phyloP scores from a whole-genome alignment of 169 alveolate genomes.

The Theileria equi region DNA sequence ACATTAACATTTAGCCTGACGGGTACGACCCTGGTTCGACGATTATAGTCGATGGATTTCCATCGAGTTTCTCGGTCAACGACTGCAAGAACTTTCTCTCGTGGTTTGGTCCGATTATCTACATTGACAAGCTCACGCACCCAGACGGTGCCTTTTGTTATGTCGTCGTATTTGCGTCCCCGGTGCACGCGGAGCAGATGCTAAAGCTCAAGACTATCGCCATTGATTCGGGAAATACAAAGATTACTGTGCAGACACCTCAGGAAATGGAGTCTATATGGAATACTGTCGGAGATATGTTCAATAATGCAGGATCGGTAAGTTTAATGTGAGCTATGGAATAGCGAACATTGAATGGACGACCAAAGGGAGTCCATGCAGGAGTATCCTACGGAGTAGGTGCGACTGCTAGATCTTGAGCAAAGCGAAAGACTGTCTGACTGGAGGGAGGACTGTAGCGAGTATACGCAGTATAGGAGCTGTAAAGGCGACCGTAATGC shows the following conservation, averaged over 20 bases:
- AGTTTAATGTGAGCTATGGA: too few relatives aligned
- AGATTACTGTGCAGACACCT: slow-evolving; percentile 4
- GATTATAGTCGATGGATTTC: slow-evolving; percentile 67
- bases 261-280: slow-evolving; percentile 52
- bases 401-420: too few relatives aligned
- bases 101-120: slow-evolving; percentile 75
- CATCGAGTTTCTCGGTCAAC: slow-evolving; percentile 52
- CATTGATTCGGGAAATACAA: not conserved
- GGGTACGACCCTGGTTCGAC: slow-evolving; percentile 75
- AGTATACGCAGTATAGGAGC: too few relatives aligned
- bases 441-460: too few relatives aligned
- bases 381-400: too few relatives aligned
- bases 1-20: slow-evolving; percentile 47
- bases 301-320: slow-evolving; percentile 51
- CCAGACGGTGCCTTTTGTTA: slow-evolving; percentile 36
- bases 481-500: too few relatives aligned
- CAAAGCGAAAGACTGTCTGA: too few relatives aligned
- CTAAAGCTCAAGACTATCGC: slow-evolving; percentile 27
- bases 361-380: too few relatives aligned
- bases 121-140: slow-evolving; percentile 62
- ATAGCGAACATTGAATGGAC: too few relatives aligned
- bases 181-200: slow-evolving; percentile 61
- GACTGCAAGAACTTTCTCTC: slow-evolving; percentile 69
- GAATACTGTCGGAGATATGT: slow-evolving; percentile 57
- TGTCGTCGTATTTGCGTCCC: slow-evolving; percentile 69